phyloP scores from a whole-genome alignment of 129 eudicot genomes.

The Saposhnikovia divaricata region DNA sequence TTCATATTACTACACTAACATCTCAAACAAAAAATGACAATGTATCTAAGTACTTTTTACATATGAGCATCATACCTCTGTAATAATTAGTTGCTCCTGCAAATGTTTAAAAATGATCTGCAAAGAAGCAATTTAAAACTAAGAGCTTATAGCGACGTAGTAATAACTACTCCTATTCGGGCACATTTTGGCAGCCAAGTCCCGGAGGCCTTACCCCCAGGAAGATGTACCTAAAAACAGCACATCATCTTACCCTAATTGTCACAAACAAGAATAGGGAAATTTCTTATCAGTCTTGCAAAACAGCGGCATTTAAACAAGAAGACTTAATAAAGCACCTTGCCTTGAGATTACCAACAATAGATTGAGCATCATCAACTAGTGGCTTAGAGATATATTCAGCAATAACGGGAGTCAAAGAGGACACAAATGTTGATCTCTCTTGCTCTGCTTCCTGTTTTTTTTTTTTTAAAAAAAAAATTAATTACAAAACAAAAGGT shows the following conservation, averaged over 20 bases:
- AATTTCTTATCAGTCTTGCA: background rate
- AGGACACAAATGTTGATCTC: conserved; percentile 63
- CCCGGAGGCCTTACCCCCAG: background rate
- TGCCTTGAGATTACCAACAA: conserved; percentile 84
- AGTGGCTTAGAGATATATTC: conserved; percentile 80
- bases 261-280: background rate
- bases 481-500: background rate
- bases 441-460: conserved; percentile 88
- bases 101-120: conserved; percentile 92
- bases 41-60: background rate
- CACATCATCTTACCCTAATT: background rate
- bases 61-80: conserved; percentile 54
- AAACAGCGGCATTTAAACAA: background rate
- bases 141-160: background rate
- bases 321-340: background rate
- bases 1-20: background rate
- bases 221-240: background rate
- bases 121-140: conserved; percentile 7
- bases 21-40: background rate
- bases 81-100: conserved; percentile 70
- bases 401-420: conserved; percentile 83
- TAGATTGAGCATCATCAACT: conserved; percentile 77
- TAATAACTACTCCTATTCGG: background rate
- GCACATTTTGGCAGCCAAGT: conserved; percentile 1
- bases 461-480: background rate